These are phyloP conservation scores for Pythium biforme DNA, from an alignment of 352 stramenopile species.

Conservation along the genomic window DNA sequence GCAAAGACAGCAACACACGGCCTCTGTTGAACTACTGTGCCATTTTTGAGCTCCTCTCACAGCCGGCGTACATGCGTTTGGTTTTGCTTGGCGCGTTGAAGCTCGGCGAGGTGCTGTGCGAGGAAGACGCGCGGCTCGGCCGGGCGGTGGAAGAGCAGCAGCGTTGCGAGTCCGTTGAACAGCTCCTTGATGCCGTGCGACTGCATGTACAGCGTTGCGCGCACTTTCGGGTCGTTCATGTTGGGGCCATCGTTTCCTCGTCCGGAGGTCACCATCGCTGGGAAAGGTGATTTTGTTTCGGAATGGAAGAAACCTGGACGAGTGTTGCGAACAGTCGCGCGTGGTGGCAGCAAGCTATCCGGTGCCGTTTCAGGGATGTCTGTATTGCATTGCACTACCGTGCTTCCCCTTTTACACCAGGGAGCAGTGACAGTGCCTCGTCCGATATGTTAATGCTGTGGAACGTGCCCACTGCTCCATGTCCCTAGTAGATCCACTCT, in stretches of 20 bases:
- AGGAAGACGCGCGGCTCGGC: conserved; percentile 62
- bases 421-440: neutral
- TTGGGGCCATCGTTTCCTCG: conserved; percentile 30
- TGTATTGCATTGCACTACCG: neutral
- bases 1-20: too few relatives aligned
- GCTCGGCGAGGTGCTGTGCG: conserved; percentile 49
- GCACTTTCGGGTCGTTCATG: conserved; percentile 65
- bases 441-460: neutral
- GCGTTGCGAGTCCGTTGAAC: conserved; percentile 58
- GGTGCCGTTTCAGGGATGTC: neutral
- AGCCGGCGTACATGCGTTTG: conserved; percentile 40
- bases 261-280: neutral
- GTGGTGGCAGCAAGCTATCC: neutral
- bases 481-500: too few relatives aligned
- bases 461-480: neutral
- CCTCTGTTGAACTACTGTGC: too few relatives aligned
- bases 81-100: conserved; percentile 55
- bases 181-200: conserved; percentile 67
- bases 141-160: conserved; percentile 66
- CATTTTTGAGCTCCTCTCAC: too few relatives aligned
- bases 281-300: too few relatives aligned
- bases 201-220: conserved; percentile 60
- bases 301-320: neutral
- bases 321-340: neutral
- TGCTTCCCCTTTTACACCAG: neutral